Evolutionary conservation across 352 stramenopile genomes (phyloP), one percentile per base, ranked within the genome.

Genomic region (Halophytophthora batemanensis): DNA sequence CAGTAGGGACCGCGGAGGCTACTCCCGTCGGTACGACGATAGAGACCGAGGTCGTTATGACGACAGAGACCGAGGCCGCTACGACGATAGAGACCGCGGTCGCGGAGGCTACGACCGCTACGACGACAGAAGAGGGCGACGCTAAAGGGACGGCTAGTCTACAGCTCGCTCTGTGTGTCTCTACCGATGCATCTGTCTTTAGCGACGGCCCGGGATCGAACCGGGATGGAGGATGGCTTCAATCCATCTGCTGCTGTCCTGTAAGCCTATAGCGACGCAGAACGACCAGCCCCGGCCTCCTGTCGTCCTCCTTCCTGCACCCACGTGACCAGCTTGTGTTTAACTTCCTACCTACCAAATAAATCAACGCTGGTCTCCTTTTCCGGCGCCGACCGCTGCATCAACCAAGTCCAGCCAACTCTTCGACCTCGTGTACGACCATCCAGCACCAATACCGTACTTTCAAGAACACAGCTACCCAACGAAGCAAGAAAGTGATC

Each of bases 351-450:
- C 58, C 63, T 76, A 74, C 64, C 75, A 79, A 81, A 82, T 82
- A 82, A 76, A 82, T 64, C 54, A 59, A 52, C 77, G 66, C 68
- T 66, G 68, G 68, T 74, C 64, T 61, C 60, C 58, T 69, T 74
- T 66, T 74, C 61, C 63, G 45, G 65, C 59, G 55, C 40, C 39
- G 56, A 55, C 52, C 55, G 46, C 22, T 56, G 29, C 59, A 58
- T 62, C 69, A 53, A 71, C n/a, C 60, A 53, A 34, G 50, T 40
- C 45, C 56, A 56, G 49, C 50, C 25, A 31, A 31, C 25, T 31
- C 25, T 31, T 8, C 25, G 25, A 31, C 25, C 4, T 31, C 25
- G 4, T 18, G n/a, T 11, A 22, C 19, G n/a, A 3, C 19, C 39
- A 34, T 6, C 50, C 23, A 57, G 12, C 34, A 28, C 21, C 36